Evolutionary conservation across 2,329 filamentous ascomycete genomes (phyloP), one percentile per base, ranked within the genome.

Genomic region (Xylaria sp.): DNA sequence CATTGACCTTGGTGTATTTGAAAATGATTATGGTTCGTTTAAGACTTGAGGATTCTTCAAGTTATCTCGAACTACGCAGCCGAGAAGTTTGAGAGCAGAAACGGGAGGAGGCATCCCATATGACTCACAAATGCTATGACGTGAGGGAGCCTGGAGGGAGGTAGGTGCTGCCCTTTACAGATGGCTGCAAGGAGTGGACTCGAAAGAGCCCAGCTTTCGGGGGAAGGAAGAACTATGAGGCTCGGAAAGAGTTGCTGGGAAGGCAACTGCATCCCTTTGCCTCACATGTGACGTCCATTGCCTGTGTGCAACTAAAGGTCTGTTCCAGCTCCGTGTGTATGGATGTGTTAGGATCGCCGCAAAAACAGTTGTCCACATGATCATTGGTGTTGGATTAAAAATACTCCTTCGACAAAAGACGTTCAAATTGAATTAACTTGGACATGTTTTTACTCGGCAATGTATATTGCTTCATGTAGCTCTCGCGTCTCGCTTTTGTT

Each of bases 401-500:
- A 55, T 33, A 41, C n/a, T 10, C 4, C 9, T 9, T 13, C 1
- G 13, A 3, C 1, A 41, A 20, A 61, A 20, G 18, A 46, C 12
- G 20, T 10, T 13, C 15, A 31, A 41, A 23, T 55, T 23, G 48
- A 23, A 18, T 49, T 33, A 43, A 33, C 28, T 41, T 31, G 23
- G 20, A 36, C 33, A 10, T 55, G 43, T 31, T 51, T 43, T 54
- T 48, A 28, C 60, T 13, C n/a, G 49, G 7, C 23, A 48, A 39
- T 5, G 54, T 18, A 31, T 18, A 8, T 36, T 33, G 20, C 60
- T 36, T 13, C 23, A n/a, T 28, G 33, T 43, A 23, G 12, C 6
- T 33, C 59, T 68, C 54, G 67, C n/a, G 49, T 68, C 59, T 72
- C 52, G n/a, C 54, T 46, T 46, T 65, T 76, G 48, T 76, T 71